A percentile compares a stretch with the other conserved stretches of the same genome.
These are phyloP conservation scores for Cardamine occulta DNA, from an alignment of 345 rosid species.

Conservation along the genomic window DNA sequence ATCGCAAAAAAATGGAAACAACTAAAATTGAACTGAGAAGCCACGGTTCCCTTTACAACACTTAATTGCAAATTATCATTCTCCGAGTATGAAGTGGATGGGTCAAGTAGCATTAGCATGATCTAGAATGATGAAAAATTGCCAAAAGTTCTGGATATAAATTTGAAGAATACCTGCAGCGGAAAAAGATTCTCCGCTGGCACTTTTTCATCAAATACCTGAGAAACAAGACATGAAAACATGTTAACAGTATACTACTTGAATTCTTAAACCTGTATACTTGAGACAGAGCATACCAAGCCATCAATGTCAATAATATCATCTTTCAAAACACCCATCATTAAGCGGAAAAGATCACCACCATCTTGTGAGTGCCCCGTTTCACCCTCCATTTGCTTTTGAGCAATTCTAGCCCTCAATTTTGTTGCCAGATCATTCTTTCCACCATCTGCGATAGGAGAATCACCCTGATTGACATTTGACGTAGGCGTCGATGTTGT, in stretches of 20 bases:
- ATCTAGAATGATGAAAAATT: not conserved
- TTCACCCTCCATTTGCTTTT: conserved; percentile 89
- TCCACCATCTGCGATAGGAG: conserved; percentile 60
- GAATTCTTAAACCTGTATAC: conserved; percentile 9
- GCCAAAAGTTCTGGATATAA: conserved; percentile 13
- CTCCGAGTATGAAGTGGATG: conserved; percentile 1
- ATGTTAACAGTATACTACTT: conserved; percentile 23
- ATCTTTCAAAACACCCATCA: conserved; percentile 88
- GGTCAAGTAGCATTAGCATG: conserved; percentile 37
- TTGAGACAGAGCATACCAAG: conserved; percentile 64
- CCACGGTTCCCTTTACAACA: conserved; percentile 2
- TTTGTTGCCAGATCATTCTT: conserved; percentile 86
- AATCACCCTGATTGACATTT: conserved; percentile 62
- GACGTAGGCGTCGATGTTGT: conserved; percentile 70
- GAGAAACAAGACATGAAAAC: conserved; percentile 32
- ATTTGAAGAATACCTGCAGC: conserved; percentile 67
- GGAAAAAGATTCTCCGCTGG: conserved; percentile 92
- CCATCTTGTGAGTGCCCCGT: conserved; percentile 78
- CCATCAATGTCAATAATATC: conserved; percentile 92
- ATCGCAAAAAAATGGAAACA: not conserved
- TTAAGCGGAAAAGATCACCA: conserved; percentile 76
- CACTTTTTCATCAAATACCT: conserved; percentile 87
- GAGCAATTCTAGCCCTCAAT: conserved; percentile 89
- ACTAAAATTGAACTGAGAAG: conserved; percentile 11
- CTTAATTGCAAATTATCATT: conserved; percentile 7